Percentiles rank a stretch among this genome's conserved stretches.
Evolutionary conservation across 106 monocot genomes (phyloP).

Genomic region (Gastrodia elata): DNA sequence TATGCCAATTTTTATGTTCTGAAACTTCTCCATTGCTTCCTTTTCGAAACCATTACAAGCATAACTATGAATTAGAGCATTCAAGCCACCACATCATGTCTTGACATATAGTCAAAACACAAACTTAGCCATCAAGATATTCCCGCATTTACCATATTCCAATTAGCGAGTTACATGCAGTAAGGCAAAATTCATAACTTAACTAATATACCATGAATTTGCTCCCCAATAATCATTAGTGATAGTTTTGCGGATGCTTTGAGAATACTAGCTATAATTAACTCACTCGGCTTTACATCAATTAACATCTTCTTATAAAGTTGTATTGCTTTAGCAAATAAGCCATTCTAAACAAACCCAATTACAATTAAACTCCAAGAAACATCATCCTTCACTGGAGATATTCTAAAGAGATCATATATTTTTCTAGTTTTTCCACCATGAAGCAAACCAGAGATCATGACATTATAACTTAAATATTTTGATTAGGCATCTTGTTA

Average conservation of each 20-base stretch:
- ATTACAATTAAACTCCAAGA: constrained; percentile 26
- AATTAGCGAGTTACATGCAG: constrained; percentile 47
- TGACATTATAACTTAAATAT: constrained; percentile 34
- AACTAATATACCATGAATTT: constrained; percentile 27
- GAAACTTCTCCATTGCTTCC: constrained; percentile 33
- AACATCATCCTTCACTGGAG: constrained; percentile 10
- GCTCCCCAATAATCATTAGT: constrained; percentile 23
- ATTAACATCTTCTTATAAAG: constrained; percentile 30
- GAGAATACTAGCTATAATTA: constrained; percentile 28
- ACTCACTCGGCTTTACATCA: constrained; percentile 18
- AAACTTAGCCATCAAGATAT: constrained; percentile 17
- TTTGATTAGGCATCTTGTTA: constrained; percentile 19
- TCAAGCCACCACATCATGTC: constrained; percentile 46
- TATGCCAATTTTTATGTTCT: constrained; percentile 19
- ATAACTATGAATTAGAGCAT: constrained; percentile 45
- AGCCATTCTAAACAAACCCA: constrained; percentile 24
- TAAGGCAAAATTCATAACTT: constrained; percentile 22
- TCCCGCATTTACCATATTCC: constrained; percentile 50
- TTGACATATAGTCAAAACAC: constrained; percentile 31
- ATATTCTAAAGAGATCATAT: constrained; percentile 20
- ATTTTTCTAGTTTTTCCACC: constrained; percentile 28
- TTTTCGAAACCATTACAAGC: constrained; percentile 38
- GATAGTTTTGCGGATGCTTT: constrained; percentile 36
- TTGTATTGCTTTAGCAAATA: constrained; percentile 23
- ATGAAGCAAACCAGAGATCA: constrained; percentile 32